Percentiles rank a stretch among this genome's conserved stretches.
phyloP scores from a whole-genome alignment of 2,329 filamentous ascomycete species.

The Epichloe gansuensis region DNA sequence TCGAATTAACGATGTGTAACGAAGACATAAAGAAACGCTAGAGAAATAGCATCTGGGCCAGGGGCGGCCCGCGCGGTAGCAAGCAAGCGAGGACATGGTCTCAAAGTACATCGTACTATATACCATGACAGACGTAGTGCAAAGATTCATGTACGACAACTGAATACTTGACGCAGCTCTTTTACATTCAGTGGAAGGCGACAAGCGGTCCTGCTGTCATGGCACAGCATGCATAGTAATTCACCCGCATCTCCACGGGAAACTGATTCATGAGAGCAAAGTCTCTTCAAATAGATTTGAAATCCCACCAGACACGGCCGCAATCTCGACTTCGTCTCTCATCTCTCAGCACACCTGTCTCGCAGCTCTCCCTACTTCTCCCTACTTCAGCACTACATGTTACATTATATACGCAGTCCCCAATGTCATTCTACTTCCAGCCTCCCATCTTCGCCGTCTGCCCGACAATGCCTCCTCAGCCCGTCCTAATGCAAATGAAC shows the following conservation, averaged over 20 bases:
- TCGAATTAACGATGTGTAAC: background rate
- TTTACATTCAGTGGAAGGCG: background rate
- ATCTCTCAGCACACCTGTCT: background rate
- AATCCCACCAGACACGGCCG: background rate
- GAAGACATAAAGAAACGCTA: background rate
- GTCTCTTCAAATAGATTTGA: background rate
- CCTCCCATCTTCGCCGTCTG: constrained; percentile 13
- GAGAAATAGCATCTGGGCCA: background rate
- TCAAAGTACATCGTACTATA: background rate
- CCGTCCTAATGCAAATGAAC: background rate
- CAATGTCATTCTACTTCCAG: constrained; percentile 16
- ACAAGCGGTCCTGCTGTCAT: background rate
- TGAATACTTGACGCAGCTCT: background rate
- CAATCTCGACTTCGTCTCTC: background rate
- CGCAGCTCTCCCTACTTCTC: background rate
- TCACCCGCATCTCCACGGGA: background rate
- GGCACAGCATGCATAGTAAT: background rate
- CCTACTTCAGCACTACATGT: background rate
- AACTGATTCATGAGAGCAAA: background rate
- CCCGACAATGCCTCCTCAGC: background rate
- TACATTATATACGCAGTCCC: background rate
- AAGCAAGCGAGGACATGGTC: too few species aligned
- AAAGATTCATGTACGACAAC: background rate
- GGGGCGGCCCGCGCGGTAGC: too few species aligned
- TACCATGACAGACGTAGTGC: background rate